Percentiles rank a stretch among this genome's conserved stretches.
phyloP scores from a whole-genome alignment of 2,329 filamentous ascomycete species.

The Fusarium pininemorale region DNA sequence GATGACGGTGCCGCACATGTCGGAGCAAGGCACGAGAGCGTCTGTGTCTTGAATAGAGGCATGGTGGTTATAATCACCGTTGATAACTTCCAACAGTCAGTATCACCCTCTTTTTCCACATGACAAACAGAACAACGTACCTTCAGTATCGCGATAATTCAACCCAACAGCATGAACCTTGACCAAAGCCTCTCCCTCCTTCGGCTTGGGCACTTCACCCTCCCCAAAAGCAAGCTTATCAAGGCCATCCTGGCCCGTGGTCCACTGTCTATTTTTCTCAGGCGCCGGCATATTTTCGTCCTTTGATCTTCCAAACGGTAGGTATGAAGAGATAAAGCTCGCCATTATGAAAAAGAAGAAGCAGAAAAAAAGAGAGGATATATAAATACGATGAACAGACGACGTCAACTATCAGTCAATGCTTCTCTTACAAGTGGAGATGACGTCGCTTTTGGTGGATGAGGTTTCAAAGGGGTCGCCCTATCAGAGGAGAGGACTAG shows the following conservation, averaged over 20 bases:
- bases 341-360: constrained; percentile 17
- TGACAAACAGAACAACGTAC: constrained; percentile 39
- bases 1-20: constrained; percentile 73
- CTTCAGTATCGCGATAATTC: constrained; percentile 61
- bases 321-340: constrained; percentile 34
- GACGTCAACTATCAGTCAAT: constrained; percentile 17
- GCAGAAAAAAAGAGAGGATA: neutral
- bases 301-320: constrained; percentile 31
- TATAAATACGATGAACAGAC: neutral
- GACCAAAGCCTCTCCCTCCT: constrained; percentile 62
- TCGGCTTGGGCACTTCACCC: constrained; percentile 57
- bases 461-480: constrained; percentile 1
- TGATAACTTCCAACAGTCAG: constrained; percentile 58
- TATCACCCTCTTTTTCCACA: accelerated
- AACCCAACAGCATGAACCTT: constrained; percentile 57
- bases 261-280: constrained; percentile 60
- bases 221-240: constrained; percentile 59
- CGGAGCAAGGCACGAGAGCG: constrained; percentile 71
- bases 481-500: constrained; percentile 26
- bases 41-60: constrained; percentile 54
- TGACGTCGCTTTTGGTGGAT: constrained; percentile 30
- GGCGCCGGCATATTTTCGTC: constrained; percentile 20
- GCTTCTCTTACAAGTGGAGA: constrained; percentile 28
- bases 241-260: constrained; percentile 63
- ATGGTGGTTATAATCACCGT: constrained; percentile 74